Evolutionary conservation across 352 stramenopile genomes (phyloP), one percentile per base, ranked within the genome.

Genomic region (Phytophthora uliginosa): DNA sequence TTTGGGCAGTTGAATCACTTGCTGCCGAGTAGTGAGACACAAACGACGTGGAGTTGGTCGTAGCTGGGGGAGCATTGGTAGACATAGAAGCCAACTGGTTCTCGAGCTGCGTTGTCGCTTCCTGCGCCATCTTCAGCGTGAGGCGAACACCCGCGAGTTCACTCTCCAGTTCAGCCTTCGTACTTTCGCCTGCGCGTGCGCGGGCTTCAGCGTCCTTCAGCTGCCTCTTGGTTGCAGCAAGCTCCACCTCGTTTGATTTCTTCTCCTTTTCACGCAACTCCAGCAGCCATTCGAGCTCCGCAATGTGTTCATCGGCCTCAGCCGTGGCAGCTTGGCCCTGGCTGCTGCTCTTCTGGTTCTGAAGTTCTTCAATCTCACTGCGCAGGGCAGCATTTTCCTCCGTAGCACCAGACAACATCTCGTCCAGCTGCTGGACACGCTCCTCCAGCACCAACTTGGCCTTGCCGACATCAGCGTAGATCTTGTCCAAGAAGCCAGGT

Each of bases 401-500:
- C 0, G 83, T 84, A 0, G 81, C 80, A 24, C 73, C 73, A 2
- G 66, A 61, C 51, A 93, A 63, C 67, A 85, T 72, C 17, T 75
- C 69, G 12, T 85, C 84, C 1, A 93, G 69, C 40, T 89, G 79
- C 50, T 84, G 84, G 1, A 95, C 85, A 52, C 91, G 89, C 22
- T 93, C 87, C 20, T 95, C 87, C 10, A 95, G 67, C 22, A 79
- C 76, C 52, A 86, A 62, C 63, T 95, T 95, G n/a, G 87, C 85
- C 63, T 95, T 95, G 17, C 87, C 87, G 0, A 95, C 83, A 47
- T 95, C 85, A 62, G 84, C 75, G 71, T 93, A 95, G 52, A 93
- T 95, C 74, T 92, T 91, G 69, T 93, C 88, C 51, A 95, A 75
- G 58, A 92, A 95, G 7, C 83, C 84, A 38, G 64, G 38, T 47